phyloP scores from a whole-genome alignment of 371 early-diverging fungal genomes.

The Fennellomyces sp. region DNA sequence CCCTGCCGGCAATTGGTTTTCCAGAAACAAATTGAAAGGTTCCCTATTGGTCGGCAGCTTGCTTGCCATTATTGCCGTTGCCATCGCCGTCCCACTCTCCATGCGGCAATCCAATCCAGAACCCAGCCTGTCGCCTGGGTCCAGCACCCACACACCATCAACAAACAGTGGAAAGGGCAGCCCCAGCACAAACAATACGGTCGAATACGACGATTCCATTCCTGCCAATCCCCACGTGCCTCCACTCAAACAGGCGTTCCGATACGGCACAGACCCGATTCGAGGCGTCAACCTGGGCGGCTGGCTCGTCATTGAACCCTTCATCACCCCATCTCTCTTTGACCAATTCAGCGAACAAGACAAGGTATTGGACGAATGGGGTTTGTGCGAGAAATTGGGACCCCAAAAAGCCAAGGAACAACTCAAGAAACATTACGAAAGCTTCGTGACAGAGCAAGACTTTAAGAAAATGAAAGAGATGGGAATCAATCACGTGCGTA shows the following conservation, averaged over 20 bases:
- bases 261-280: conserved; percentile 53
- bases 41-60: neutral
- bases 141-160: neutral
- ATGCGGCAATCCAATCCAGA: neutral
- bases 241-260: conserved; percentile 54
- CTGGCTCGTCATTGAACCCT: conserved; percentile 75
- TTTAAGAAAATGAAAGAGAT: conserved; percentile 62
- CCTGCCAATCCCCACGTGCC: conserved; percentile 44
- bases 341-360: conserved; percentile 51
- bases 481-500: conserved; percentile 77
- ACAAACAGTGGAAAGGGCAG: neutral
- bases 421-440: conserved; percentile 62
- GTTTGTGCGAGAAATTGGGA: conserved; percentile 61
- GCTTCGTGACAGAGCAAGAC: conserved; percentile 73
- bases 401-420: conserved; percentile 53
- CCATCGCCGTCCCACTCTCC: conserved; percentile 12
- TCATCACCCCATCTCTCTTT: conserved; percentile 74
- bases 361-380: conserved; percentile 66
- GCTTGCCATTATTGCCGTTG: neutral
- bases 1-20: conserved; percentile 9
- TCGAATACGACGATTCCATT: conserved; percentile 23
- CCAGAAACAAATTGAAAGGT: conserved; percentile 2
- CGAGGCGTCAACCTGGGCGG: conserved; percentile 80
- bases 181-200: neutral
- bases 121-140: neutral